phyloP scores from a whole-genome alignment of 345 rosid species.

The Corchorus capsularis region DNA sequence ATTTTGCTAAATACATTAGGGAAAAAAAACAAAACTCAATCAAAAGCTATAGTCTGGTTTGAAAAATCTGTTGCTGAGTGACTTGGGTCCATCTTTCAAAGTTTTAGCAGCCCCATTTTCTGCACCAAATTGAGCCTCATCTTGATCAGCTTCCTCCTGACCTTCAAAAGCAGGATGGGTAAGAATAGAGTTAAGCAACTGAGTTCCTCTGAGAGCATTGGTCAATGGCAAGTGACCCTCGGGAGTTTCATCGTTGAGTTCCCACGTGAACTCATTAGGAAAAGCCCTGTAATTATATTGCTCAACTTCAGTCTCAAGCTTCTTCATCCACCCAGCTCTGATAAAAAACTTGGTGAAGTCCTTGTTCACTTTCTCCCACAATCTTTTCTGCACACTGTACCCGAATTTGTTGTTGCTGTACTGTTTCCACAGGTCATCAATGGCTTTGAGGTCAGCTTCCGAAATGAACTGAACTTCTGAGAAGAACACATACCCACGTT shows the following conservation, averaged over 20 bases:
- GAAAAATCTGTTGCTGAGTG: constrained; percentile 39
- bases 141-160: constrained; percentile 34
- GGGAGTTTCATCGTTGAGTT: constrained; percentile 69
- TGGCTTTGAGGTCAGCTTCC: constrained; percentile 53
- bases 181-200: constrained; percentile 60
- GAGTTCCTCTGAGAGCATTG: constrained; percentile 89
- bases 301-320: constrained; percentile 77
- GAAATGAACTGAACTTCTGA: constrained; percentile 85
- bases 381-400: constrained; percentile 74
- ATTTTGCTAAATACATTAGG: not conserved
- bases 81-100: constrained; percentile 30
- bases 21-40: not conserved
- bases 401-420: constrained; percentile 75
- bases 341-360: constrained; percentile 83
- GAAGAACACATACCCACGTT: constrained; percentile 94
- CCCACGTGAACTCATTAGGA: constrained; percentile 87
- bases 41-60: constrained; percentile 68
- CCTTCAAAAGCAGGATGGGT: constrained; percentile 78
- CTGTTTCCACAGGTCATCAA: constrained; percentile 74
- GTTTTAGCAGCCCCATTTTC: constrained; percentile 22
- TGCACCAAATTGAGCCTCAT: constrained; percentile 20
- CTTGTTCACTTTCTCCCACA: constrained; percentile 61
- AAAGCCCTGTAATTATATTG: constrained; percentile 88
- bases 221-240: constrained; percentile 91
- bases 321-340: constrained; percentile 94